Base-by-base conservation (phyloP, 169 alveolate species). In the Amoebophrya sp. region DNA sequence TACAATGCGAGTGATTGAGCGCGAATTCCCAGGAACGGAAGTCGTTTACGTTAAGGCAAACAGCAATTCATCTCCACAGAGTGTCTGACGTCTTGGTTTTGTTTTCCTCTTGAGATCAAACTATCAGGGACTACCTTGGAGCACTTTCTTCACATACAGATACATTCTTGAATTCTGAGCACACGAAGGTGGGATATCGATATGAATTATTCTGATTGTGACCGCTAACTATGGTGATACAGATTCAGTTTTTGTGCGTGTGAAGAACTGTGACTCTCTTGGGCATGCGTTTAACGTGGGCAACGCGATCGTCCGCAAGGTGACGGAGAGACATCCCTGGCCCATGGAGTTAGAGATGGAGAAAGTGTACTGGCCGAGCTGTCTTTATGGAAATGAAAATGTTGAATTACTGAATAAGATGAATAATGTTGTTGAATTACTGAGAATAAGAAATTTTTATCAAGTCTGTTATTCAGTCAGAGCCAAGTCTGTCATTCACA, bases 191-290 rank as follows among this genome's bases (percentile, higher is more conserved):
- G 23, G 29, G 24, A 14, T 12, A 12, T 14, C 90, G 23, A 14
- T 12, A 24, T 83, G 40, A 12, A 12, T 53, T 89, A 93, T 93
- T 38, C 92, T 93, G 95, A 89, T 90, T 65, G 96, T 99, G n/a
- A 91, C 95, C 90, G 99, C 97, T 53, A 94, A 97, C 47, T 98
- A 98, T 94, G 99, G 99, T 18, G 99, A 98, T 94, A 98, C 99
- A 40, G 99, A 98, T 95, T 97, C 99, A 34, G 97, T 98, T 26
- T 98, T 98, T 98, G 97, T 98, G 34, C 89, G 89, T 26, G 65
- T 93, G 89, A 78, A 92, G 78, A 6, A 26, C 36, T 90, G 91
- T 24, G 65, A 91, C 40, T 91, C 93, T 18, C 90, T 93, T 54
- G 90, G 89, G 34, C 92, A 92, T 3, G 95, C 95, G 36, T 93